phyloP scores from a whole-genome alignment of 371 early-diverging fungal species.

The Mucor velutinosus region DNA sequence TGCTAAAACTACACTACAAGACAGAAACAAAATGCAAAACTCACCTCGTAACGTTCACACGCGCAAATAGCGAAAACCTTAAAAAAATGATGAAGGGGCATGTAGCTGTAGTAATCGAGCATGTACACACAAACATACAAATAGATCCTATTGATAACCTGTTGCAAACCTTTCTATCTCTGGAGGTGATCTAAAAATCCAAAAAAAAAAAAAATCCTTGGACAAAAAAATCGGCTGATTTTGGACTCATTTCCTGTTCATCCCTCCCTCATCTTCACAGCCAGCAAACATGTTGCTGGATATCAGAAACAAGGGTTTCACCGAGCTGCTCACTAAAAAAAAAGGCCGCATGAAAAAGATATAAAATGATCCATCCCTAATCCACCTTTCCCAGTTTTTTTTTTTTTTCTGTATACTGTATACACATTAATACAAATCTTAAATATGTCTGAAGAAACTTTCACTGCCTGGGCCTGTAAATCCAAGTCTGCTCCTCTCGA shows the following conservation, averaged over 20 bases:
- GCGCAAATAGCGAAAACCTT: not conserved
- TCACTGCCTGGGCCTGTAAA: constrained; percentile 33
- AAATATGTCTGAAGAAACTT: constrained; percentile 33
- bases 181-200: not conserved
- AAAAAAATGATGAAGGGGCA: not conserved
- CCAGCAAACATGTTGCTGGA: not conserved
- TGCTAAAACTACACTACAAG: not conserved
- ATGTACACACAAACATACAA: not conserved
- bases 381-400: constrained; percentile 2
- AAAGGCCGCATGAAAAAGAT: constrained; percentile 13
- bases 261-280: not conserved
- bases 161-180: constrained; percentile 2
- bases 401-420: constrained; percentile 5
- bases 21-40: not conserved
- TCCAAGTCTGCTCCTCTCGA: constrained; percentile 28
- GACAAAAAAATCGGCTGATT: constrained; percentile 24
- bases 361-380: constrained; percentile 5
- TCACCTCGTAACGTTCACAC: not conserved
- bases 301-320: constrained; percentile 19
- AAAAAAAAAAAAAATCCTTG: not conserved
- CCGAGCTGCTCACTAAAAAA: constrained; percentile 2
- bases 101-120: not conserved
- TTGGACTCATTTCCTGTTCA: not conserved
- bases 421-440: not conserved
- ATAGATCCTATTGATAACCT: not conserved